Conservation (phyloP, 768 basidiomycete species). For the Gloeostereum incarnatum region DNA sequence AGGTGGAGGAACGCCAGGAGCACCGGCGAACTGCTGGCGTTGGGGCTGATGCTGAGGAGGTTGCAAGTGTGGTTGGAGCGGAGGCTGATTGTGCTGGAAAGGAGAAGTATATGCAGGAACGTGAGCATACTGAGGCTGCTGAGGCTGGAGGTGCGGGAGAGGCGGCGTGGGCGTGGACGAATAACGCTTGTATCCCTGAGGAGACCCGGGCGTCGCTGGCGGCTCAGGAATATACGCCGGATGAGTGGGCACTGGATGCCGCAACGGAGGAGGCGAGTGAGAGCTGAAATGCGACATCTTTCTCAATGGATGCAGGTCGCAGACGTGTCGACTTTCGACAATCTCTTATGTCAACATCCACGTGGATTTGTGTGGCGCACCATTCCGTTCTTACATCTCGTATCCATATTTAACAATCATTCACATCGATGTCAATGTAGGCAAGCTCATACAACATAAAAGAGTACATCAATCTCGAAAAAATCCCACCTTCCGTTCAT, state of each 20-base stretch:
- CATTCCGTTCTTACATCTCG: too few relatives aligned
- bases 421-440: too few relatives aligned
- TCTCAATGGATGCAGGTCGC: too few relatives aligned
- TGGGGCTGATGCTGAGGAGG: constrained; percentile 18
- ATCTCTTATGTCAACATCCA: too few relatives aligned
- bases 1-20: constrained; percentile 21
- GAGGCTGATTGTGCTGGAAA: constrained; percentile 35
- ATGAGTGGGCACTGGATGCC: constrained; percentile 84
- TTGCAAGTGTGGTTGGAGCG: constrained; percentile 19
- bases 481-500: too few relatives aligned
- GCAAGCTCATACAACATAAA: too few relatives aligned
- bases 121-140: constrained; percentile 17
- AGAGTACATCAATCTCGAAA: too few relatives aligned
- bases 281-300: constrained; percentile 16
- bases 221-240: constrained; percentile 81
- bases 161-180: constrained; percentile 46
- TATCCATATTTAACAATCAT: too few relatives aligned
- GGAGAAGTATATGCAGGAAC: constrained; percentile 40
- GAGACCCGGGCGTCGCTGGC: constrained; percentile 66
- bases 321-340: too few relatives aligned
- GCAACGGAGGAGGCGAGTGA: constrained; percentile 68
- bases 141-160: constrained; percentile 15
- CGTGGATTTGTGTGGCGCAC: too few relatives aligned
- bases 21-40: constrained; percentile 20
- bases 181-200: constrained; percentile 68